Percentiles rank a stretch among this genome's conserved stretches.
phyloP scores from a whole-genome alignment of 306 rosid genomes.

The Quillaja saponaria region DNA sequence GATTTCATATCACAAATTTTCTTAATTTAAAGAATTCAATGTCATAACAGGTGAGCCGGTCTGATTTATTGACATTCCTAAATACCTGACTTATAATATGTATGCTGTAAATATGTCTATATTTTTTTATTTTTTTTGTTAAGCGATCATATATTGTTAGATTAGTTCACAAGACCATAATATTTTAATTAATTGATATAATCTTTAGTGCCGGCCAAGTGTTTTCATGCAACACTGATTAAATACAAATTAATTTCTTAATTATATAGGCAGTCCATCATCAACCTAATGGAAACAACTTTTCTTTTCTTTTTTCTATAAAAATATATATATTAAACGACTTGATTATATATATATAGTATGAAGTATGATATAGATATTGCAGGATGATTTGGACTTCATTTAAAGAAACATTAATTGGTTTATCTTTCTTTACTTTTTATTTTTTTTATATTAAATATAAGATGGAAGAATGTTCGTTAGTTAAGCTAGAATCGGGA shows the following conservation, averaged over 20 bases:
- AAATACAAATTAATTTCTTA: constrained; percentile 4
- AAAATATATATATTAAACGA: constrained; percentile 23
- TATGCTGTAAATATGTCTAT: no score
- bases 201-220: constrained; percentile 26
- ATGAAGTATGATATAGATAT: constrained; percentile 12
- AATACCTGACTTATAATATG: no score
- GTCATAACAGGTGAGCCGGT: no score
- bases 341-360: constrained; percentile 19
- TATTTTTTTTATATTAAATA: neutral
- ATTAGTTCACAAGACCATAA: no score
- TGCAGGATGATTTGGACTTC: constrained; percentile 22
- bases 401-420: neutral
- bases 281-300: constrained; percentile 27
- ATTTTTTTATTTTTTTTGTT: no score
- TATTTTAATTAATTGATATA: no score
- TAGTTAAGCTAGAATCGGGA: no score
- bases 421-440: neutral
- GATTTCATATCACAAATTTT: no score
- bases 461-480: no score
- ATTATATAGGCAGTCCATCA: constrained; percentile 12
- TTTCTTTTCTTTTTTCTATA: neutral
- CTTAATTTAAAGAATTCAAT: no score
- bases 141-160: no score
- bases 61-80: no score
- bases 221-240: constrained; percentile 17